Conservation (phyloP, 805 yeast genomes). For the Pichia thaimueangensis region DNA sequence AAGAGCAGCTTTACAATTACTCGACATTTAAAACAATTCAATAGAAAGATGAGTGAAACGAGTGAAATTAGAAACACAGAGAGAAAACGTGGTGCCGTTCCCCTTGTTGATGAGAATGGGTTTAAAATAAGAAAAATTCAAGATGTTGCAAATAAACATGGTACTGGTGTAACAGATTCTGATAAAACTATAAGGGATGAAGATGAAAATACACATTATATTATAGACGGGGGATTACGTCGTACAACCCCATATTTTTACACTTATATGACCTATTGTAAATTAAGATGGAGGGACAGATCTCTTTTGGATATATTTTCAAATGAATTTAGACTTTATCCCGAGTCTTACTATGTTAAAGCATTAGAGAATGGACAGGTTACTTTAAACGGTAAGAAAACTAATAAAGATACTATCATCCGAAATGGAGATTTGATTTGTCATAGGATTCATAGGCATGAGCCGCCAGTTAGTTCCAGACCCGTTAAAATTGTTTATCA, state of each 20-base stretch:
- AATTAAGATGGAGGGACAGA: slow-evolving; percentile 86
- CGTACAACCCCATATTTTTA: slow-evolving; percentile 79
- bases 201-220: slow-evolving; percentile 52
- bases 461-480: slow-evolving; percentile 68
- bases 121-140: slow-evolving; percentile 40
- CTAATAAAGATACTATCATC: slow-evolving; percentile 58
- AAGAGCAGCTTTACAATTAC: too few relatives aligned
- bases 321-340: slow-evolving; percentile 78
- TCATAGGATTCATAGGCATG: slow-evolving; percentile 82
- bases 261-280: slow-evolving; percentile 88
- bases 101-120: slow-evolving; percentile 36
- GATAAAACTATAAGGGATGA: slow-evolving; percentile 41
- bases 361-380: slow-evolving; percentile 62
- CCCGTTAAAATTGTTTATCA: slow-evolving; percentile 64
- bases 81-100: slow-evolving; percentile 10
- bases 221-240: slow-evolving; percentile 55
- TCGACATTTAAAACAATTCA: background rate
- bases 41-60: background rate
- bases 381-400: slow-evolving; percentile 58
- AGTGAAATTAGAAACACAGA: background rate
- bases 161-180: slow-evolving; percentile 34
- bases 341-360: slow-evolving; percentile 55
- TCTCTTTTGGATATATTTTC: slow-evolving; percentile 73
- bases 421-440: slow-evolving; percentile 77
- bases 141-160: slow-evolving; percentile 38